Conservation (phyloP, 2,329 filamentous ascomycete species). For the Mollisiaceae sp. region DNA sequence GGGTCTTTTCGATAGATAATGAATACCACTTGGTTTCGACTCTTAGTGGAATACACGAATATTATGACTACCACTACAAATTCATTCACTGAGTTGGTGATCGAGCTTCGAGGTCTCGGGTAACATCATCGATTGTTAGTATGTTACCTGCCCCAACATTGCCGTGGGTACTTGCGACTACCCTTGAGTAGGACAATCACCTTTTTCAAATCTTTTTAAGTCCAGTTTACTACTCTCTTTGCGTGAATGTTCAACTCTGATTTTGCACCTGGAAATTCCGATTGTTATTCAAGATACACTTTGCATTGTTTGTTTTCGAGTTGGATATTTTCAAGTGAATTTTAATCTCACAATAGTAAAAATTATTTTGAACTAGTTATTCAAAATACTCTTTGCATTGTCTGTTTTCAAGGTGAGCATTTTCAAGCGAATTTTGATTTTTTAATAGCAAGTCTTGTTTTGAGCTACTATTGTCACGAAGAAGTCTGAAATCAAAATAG, state of each 20-base stretch:
- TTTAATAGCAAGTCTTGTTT: background rate
- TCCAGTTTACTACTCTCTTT: background rate
- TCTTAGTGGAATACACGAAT: background rate
- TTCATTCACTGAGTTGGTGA: background rate
- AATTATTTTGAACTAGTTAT: no score
- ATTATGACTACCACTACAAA: background rate
- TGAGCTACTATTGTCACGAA: background rate
- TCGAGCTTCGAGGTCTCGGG: background rate
- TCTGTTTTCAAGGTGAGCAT: background rate
- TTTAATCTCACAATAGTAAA: background rate
- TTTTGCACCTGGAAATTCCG: background rate
- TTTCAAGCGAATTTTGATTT: background rate
- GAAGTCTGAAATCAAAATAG: background rate
- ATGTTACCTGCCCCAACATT: background rate
- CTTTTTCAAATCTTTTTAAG: background rate
- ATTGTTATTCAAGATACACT: background rate
- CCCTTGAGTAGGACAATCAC: background rate
- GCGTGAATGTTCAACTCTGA: background rate
- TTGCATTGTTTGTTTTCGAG: background rate
- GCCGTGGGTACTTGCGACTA: background rate
- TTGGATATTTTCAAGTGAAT: background rate
- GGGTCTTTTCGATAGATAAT: conserved; percentile 6
- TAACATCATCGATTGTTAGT: background rate
- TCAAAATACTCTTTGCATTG: background rate
- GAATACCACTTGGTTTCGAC: background rate